Evolutionary conservation across 768 basidiomycete species (phyloP).

Genomic region (Pulveroboletus sp.): DNA sequence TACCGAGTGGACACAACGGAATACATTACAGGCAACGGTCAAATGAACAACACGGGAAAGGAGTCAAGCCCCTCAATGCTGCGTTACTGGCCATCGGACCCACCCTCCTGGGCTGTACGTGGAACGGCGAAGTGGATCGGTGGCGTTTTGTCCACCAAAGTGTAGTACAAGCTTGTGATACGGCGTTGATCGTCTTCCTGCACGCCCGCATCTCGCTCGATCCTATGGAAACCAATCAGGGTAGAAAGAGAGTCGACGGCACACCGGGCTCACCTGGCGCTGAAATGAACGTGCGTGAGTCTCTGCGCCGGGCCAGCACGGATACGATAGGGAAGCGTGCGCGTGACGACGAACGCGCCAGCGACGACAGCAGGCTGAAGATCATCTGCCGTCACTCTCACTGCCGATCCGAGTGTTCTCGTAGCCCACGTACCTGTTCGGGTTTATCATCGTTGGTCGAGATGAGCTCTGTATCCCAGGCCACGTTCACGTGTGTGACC

Average conservation of each 20-base stretch:
- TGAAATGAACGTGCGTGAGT: conserved; percentile 33
- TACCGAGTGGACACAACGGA: too few species aligned
- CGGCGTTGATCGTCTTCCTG: conserved; percentile 19
- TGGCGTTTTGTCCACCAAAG: conserved; percentile 26
- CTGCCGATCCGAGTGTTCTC: too few species aligned
- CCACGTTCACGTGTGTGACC: conserved; percentile 19
- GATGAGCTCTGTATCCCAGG: conserved; percentile 33
- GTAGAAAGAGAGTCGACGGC: neutral
- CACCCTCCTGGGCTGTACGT: conserved; percentile 2
- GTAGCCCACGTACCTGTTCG: conserved; percentile 16
- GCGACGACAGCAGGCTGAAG: conserved; percentile 35
- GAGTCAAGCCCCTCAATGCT: neutral
- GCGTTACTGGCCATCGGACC: conserved; percentile 7
- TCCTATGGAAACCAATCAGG: conserved; percentile 12
- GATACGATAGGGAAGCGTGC: conserved; percentile 37
- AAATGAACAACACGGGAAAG: neutral
- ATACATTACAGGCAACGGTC: neutral
- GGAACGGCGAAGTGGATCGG: conserved; percentile 31
- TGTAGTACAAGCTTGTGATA: conserved; percentile 35
- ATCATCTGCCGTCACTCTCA: too few species aligned
- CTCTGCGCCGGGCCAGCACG: conserved; percentile 37
- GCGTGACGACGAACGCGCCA: conserved; percentile 37
- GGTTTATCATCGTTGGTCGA: conserved; percentile 25
- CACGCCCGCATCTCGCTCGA: conserved; percentile 19
- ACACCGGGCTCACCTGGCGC: conserved; percentile 32